Conservation (phyloP, 306 rosid species). For the Prunus salicina region DNA sequence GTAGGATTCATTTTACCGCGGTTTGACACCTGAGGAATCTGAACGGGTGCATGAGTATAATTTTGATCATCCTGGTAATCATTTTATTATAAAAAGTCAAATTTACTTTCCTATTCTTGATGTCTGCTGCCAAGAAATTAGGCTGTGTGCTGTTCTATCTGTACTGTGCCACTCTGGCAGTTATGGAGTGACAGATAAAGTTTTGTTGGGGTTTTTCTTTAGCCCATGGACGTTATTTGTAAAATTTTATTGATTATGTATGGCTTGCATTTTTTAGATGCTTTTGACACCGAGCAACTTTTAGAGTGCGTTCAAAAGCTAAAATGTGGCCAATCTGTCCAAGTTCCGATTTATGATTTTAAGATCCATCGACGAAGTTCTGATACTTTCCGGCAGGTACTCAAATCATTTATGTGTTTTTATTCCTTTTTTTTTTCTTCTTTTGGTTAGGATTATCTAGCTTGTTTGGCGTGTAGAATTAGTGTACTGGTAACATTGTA, state of each 20-base stretch:
- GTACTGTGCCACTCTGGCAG: background rate
- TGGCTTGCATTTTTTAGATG: constrained; percentile 41
- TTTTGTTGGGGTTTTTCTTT: background rate
- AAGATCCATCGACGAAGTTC: constrained; percentile 78
- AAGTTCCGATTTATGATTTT: constrained; percentile 89
- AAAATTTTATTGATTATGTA: background rate
- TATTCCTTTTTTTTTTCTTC: background rate
- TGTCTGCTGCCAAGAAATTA: background rate
- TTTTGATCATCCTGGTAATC: constrained; percentile 92
- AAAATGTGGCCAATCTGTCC: constrained; percentile 64
- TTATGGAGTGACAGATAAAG: background rate
- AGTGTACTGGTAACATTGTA: background rate
- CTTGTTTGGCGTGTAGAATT: background rate
- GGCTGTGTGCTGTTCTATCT: background rate
- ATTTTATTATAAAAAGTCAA: background rate
- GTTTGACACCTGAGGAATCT: constrained; percentile 81
- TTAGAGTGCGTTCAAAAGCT: constrained; percentile 71
- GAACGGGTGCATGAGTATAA: constrained; percentile 81
- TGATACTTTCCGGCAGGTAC: constrained; percentile 90
- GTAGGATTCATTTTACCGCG: constrained; percentile 94
- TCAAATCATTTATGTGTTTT: background rate
- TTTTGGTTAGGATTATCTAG: background rate
- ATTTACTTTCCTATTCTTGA: background rate
- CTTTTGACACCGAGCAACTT: constrained; percentile 91
- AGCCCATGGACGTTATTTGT: background rate